Base-by-base conservation (phyloP, 208 protist species). In the Tritrichomonas musculus region DNA sequence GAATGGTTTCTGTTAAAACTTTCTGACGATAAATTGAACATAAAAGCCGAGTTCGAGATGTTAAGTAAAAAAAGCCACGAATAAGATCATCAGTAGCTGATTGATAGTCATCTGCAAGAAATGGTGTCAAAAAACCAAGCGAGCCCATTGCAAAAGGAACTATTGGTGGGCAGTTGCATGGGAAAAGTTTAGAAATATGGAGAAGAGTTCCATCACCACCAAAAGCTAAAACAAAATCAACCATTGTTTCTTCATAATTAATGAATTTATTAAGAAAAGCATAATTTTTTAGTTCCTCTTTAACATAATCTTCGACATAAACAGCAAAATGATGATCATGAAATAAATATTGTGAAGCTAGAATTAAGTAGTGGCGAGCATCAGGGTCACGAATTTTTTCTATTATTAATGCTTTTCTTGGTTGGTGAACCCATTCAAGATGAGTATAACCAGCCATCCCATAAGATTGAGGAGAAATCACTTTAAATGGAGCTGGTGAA, bases 181-280 rank as follows among this genome's bases (percentile, higher is more conserved):
- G 41, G n/a, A 88, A 88, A 33, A 88, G 44, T 47, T 22, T 57
- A 33, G 77, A 53, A 8, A 60, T 36, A 50, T 88, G 77, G 3
- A 88, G 44, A 20, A 88, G 47, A 33, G 77, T 88, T 33, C 77
- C 77, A 60, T 88, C 77, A 27, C 77, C 77, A 39, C 77, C 77
- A 88, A 88, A 88, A 2, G 47, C 0, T 39, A 88, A 36, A 53
- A 88, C 47, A 57, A 88, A 88, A 57, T 88, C 77, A 17, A 88
- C 47, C 1, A 27, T 88, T 88, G 47, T 11, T n/a, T 88, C 33
- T 53, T 82, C 41, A 30, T 88, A 3, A 39, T 20, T 36, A 20
- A 57, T 39, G 30, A 57, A 57, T 0, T 20, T 25, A 1, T 57
- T 1, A 14, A 44, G 39, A 88, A 57, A 88, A 22, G 77, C 27